phyloP scores from a whole-genome alignment of 352 stramenopile species.

The Thraustochytrium striatum region DNA sequence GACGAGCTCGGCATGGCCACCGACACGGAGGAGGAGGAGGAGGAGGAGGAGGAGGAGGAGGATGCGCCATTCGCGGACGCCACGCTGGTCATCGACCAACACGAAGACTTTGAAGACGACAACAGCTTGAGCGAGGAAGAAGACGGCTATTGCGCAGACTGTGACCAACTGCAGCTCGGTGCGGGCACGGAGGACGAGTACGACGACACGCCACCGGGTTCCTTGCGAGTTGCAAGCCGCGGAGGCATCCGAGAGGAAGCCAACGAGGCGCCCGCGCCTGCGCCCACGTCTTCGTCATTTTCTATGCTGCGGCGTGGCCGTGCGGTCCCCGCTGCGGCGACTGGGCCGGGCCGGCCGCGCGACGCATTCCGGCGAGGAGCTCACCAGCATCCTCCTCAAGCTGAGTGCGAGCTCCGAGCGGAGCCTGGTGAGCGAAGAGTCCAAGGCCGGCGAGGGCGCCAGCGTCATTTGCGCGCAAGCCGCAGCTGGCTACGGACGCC shows the following conservation, averaged over 20 bases:
- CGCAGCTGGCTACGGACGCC: too few species aligned
- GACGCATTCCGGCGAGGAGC: constrained; percentile 3
- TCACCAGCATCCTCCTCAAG: constrained; percentile 17
- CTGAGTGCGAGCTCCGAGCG: too few species aligned
- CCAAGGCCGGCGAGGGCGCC: too few species aligned
- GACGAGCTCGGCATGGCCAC: background rate
- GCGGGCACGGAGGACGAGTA: constrained; percentile 4
- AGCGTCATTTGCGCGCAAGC: too few species aligned
- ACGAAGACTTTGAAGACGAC: background rate
- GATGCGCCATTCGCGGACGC: constrained; percentile 4
- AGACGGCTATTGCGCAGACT: constrained; percentile 3
- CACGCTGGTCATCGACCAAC: background rate
- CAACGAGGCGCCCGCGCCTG: background rate
- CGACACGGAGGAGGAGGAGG: background rate
- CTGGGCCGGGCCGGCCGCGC: background rate
- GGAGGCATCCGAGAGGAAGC: background rate
- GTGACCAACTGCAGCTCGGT: background rate
- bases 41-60: background rate
- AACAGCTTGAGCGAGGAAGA: background rate
- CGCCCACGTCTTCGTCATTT: too few species aligned
- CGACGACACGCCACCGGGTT: background rate
- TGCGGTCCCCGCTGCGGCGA: too few species aligned
- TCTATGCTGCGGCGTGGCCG: too few species aligned
- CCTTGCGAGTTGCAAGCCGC: too few species aligned
- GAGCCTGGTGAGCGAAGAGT: too few species aligned